Evolutionary conservation across 352 stramenopile genomes (phyloP), one percentile per base, ranked within the genome.

Genomic region (Globisporangium rhizosaccharum): DNA sequence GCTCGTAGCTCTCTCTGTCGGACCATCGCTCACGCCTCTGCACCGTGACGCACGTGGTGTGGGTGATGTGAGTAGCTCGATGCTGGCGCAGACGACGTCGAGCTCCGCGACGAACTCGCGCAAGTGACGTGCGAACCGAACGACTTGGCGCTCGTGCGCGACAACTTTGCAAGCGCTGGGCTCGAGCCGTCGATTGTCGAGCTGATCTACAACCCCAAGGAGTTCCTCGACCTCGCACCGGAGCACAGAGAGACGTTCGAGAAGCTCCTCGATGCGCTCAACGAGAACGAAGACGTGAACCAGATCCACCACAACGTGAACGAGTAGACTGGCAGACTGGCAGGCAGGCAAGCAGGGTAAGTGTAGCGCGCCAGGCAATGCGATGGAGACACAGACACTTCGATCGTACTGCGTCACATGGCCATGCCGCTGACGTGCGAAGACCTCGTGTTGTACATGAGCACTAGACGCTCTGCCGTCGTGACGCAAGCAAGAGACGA

Each of bases 251-350:
- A 87, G 56, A 69, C 66, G 17, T 92, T 92, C n/a, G 76, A 92
- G 55, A 86, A 87, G 61, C 77, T 92, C 49, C 57, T 90, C 10
- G 83, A 90, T 30, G 76, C 75, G 48, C 75, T 93, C 17, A 79
- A 87, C 54, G 79, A 90, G 50, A 85, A 90, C 63, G 81, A 90
- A 50, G 83, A 93, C 60, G 81, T 93, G 17, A 87, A 75, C 68
- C 68, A 88, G 60, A 85, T 93, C 54, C 73, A 88, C 65, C 81
- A 93, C 77, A 93, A 93, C 67, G 70, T 92, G 30, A 84, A 89
- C 61, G 76, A 92, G 65, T 89, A 72, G 33, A 37, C 30, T n/a
- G n/a, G n/a, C 8, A 4, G 25, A 23, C 5, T n/a, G 2, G 23
- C 28, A 30, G 5, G 28, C 28, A 30, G 28, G 28, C 28, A n/a